A percentile compares a stretch with the other conserved stretches of the same genome.
Conservation (phyloP, 768 basidiomycete species). For the Leucocoprinus leucothites region DNA sequence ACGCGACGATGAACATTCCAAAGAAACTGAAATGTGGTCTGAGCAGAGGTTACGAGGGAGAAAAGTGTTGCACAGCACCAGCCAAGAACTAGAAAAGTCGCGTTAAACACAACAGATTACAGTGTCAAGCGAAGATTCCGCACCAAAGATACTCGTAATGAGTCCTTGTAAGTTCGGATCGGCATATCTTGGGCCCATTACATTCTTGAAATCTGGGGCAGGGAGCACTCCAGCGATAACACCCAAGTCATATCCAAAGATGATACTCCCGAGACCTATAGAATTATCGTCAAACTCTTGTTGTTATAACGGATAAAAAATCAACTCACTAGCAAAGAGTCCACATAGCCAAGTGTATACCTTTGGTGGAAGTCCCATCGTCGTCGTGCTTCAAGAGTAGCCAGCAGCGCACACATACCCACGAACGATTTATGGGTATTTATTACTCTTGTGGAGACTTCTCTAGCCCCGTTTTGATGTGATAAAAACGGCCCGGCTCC, state of each 20-base stretch:
- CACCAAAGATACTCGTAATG: conserved; percentile 41
- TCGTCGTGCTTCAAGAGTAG: background rate
- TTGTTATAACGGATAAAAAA: too few relatives aligned
- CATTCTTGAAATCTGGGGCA: conserved; percentile 32
- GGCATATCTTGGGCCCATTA: conserved; percentile 33
- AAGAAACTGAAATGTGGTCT: conserved; percentile 29
- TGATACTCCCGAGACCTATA: conserved; percentile 38
- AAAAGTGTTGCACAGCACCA: conserved; percentile 22
- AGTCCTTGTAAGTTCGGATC: conserved; percentile 35
- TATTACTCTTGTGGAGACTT: background rate
- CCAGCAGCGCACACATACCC: background rate
- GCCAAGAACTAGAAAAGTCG: conserved; percentile 28
- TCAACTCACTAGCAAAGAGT: conserved; percentile 39
- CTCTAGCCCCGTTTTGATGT: background rate
- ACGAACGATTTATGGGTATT: background rate
- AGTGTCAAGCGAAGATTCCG: background rate
- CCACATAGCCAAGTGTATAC: conserved; percentile 54
- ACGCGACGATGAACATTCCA: conserved; percentile 42
- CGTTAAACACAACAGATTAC: background rate
- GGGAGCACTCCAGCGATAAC: conserved; percentile 47
- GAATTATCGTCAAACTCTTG: too few relatives aligned
- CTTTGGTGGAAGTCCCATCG: conserved; percentile 40
- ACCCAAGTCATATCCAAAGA: conserved; percentile 50
- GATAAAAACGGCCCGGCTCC: background rate
- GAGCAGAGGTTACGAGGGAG: background rate